phyloP scores from a whole-genome alignment of 352 stramenopile species.

The Phytophthora pseudosyringae region DNA sequence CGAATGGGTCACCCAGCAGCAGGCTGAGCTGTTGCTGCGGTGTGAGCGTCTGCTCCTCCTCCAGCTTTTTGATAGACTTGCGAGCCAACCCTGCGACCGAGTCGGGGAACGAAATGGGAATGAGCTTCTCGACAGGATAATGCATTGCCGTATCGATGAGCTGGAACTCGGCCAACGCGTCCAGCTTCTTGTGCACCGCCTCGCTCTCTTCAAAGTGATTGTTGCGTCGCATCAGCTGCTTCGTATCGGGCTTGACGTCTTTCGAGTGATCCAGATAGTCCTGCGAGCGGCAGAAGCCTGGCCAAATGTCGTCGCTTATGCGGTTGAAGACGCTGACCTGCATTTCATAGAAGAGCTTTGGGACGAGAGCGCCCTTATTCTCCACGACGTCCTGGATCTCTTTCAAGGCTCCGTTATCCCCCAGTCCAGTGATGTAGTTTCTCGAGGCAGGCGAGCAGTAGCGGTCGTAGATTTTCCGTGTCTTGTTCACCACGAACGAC shows the following conservation, averaged over 20 bases:
- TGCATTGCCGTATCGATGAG: conserved; percentile 79
- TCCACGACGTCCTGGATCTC: conserved; percentile 63
- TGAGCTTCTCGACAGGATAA: conserved; percentile 78
- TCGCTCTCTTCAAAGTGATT: conserved; percentile 53
- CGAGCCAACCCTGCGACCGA: not conserved
- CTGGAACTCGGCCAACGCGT: conserved; percentile 67
- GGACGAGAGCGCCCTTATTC: conserved; percentile 49
- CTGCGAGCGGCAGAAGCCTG: conserved; percentile 65
- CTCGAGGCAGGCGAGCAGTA: conserved; percentile 63
- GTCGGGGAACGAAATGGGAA: conserved; percentile 48
- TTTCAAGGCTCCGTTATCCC: conserved; percentile 32
- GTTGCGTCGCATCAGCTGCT: conserved; percentile 20
- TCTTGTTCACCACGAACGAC: conserved; percentile 82
- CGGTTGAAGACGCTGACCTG: conserved; percentile 60
- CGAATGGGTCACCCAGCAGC: conserved; percentile 61
- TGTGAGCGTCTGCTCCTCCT: conserved; percentile 46
- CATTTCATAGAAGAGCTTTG: conserved; percentile 77
- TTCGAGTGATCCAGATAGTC: conserved; percentile 77
- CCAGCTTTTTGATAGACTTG: conserved; percentile 31
- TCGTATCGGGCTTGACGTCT: conserved; percentile 35
- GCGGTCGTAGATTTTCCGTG: conserved; percentile 79
- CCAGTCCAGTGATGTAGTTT: conserved; percentile 54
- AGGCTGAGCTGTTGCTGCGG: conserved; percentile 57
- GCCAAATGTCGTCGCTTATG: conserved; percentile 80
- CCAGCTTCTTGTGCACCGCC: conserved; percentile 57